A percentile compares a stretch with the other conserved stretches of the same genome.
Evolutionary conservation across 257 asterid genomes (phyloP).

Genomic region (Scutellaria barbata): DNA sequence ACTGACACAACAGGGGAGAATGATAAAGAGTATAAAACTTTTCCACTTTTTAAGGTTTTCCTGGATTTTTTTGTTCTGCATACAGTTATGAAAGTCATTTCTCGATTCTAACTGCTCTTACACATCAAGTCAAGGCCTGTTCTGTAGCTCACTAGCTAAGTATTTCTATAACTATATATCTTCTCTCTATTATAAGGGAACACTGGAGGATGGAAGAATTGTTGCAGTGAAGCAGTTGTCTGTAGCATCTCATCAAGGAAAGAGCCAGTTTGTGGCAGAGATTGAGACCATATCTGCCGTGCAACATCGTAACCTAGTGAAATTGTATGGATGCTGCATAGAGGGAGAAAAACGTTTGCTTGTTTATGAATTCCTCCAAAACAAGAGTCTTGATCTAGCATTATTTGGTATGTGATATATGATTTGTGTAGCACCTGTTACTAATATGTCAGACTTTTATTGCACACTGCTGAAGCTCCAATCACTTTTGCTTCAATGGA

Average conservation of each 20-base stretch:
- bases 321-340: slow-evolving; percentile 75
- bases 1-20: neutral
- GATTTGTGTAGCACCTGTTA: neutral
- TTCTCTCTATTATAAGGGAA: slow-evolving; percentile 54
- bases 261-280: slow-evolving; percentile 76
- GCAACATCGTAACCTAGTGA: slow-evolving; percentile 84
- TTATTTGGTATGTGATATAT: slow-evolving; percentile 53
- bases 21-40: neutral
- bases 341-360: slow-evolving; percentile 68
- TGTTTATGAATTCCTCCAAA: slow-evolving; percentile 73
- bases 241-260: slow-evolving; percentile 71
- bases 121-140: neutral
- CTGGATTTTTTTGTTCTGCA: too few relatives aligned
- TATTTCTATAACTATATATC: neutral
- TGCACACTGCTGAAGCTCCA: neutral
- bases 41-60: too few relatives aligned
- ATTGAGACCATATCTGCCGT: slow-evolving; percentile 80
- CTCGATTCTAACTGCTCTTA: neutral
- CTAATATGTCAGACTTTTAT: neutral
- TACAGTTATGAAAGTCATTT: too few relatives aligned
- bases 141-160: neutral
- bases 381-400: slow-evolving; percentile 77
- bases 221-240: slow-evolving; percentile 75
- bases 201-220: slow-evolving; percentile 60
- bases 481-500: slow-evolving; percentile 8